Evolutionary conservation across 352 stramenopile genomes (phyloP).

Genomic region (Phytophthora fragariaefolia): DNA sequence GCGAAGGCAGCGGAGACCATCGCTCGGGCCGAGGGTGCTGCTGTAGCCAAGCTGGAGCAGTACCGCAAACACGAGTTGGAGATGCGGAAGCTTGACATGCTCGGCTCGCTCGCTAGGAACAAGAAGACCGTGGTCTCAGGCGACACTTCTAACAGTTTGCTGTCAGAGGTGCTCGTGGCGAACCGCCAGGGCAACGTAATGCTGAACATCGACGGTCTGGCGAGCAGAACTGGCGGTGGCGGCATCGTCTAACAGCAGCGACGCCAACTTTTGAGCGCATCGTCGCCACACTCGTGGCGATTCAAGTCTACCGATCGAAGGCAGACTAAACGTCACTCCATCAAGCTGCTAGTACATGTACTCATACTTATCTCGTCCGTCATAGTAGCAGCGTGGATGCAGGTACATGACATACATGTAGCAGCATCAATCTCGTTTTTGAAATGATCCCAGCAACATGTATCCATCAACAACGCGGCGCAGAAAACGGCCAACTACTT

Average conservation of each 20-base stretch:
- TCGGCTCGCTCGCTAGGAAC: conserved; percentile 48
- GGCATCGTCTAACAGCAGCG: conserved; percentile 17
- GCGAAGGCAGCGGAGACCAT: conserved; percentile 48
- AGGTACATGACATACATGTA: neutral
- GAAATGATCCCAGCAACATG: neutral
- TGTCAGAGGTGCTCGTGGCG: conserved; percentile 53
- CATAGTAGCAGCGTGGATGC: neutral
- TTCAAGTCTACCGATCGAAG: conserved; percentile 23
- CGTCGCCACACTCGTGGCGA: conserved; percentile 1
- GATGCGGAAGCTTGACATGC: conserved; percentile 53
- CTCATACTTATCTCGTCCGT: neutral
- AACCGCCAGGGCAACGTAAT: conserved; percentile 55
- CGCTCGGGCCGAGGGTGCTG: conserved; percentile 45
- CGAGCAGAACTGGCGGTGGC: conserved; percentile 24
- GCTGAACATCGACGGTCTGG: conserved; percentile 44
- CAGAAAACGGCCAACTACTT: conserved; percentile 6
- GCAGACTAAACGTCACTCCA: neutral
- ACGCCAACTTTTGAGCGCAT: conserved; percentile 4
- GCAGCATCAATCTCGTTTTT: neutral
- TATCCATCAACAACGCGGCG: conserved; percentile 1
- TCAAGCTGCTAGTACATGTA: neutral
- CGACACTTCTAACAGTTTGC: conserved; percentile 55
- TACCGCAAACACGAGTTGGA: conserved; percentile 41
- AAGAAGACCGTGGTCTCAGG: conserved; percentile 48
- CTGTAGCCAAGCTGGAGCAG: conserved; percentile 50